phyloP scores from a whole-genome alignment of 441 rosid species.

The Viola pubescens region DNA sequence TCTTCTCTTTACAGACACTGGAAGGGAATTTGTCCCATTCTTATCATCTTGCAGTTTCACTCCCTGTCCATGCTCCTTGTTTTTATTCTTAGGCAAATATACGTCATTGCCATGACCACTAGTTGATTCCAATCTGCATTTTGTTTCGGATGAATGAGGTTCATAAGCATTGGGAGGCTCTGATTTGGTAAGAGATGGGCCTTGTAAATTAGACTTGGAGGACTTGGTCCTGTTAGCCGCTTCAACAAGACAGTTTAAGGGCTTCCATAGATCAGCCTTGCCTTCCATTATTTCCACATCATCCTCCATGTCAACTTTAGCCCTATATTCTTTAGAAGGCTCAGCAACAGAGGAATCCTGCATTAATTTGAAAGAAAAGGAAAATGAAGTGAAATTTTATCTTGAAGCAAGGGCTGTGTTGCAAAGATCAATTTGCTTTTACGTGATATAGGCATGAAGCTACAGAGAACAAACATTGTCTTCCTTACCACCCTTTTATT shows the following conservation, averaged over 20 bases:
- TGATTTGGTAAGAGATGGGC: conserved; percentile 24
- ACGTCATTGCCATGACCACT: conserved; percentile 24
- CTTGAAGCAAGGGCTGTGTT: neutral
- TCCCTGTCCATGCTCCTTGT: conserved; percentile 35
- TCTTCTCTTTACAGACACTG: conserved; percentile 46
- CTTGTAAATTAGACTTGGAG: conserved; percentile 39
- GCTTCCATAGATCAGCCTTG: conserved; percentile 60
- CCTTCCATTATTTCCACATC: conserved; percentile 35
- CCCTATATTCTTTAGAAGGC: conserved; percentile 24
- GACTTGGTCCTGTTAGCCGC: conserved; percentile 72
- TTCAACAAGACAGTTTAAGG: conserved; percentile 69
- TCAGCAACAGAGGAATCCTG: conserved; percentile 38
- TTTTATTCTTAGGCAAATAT: conserved; percentile 29
- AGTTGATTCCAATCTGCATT: conserved; percentile 26
- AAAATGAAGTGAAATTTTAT: neutral
- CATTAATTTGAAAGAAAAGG: conserved; percentile 8
- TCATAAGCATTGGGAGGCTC: conserved; percentile 28
- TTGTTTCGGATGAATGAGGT: conserved; percentile 22
- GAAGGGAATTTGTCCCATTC: conserved; percentile 26
- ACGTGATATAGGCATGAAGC: conserved; percentile 2
- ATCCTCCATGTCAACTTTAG: conserved; percentile 24
- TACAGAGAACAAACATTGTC: conserved; percentile 10
- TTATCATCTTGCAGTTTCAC: conserved; percentile 33
- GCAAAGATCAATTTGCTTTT: conserved; percentile 3
- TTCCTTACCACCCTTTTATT: conserved; percentile 47